Conservation (phyloP, 495 filamentous ascomycete species). For the Annulohypoxylon bovei region DNA sequence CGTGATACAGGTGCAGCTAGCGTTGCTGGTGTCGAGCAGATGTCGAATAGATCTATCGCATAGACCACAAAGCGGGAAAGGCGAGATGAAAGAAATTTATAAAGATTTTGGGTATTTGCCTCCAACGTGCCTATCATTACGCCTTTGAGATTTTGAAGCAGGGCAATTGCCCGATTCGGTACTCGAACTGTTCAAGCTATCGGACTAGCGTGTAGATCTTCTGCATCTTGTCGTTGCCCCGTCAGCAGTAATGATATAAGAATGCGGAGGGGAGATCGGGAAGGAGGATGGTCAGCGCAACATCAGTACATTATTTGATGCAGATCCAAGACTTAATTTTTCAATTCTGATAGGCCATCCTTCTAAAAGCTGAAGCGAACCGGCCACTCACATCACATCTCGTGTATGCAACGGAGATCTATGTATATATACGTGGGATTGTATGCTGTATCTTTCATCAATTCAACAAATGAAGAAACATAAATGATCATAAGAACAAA, state of each 20-base stretch:
- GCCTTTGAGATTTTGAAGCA: slow-evolving; percentile 3
- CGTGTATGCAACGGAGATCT: slow-evolving; percentile 32
- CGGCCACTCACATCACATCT: slow-evolving; percentile 12
- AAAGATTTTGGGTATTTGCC: slow-evolving; percentile 9
- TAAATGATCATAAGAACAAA: not conserved
- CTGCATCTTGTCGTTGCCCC: slow-evolving; percentile 2
- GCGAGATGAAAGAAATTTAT: slow-evolving; percentile 24
- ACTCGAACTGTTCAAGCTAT: slow-evolving; percentile 1
- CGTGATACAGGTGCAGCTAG: not conserved
- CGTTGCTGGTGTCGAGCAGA: too few species aligned
- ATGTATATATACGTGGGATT: not conserved
- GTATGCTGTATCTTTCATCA: too few species aligned
- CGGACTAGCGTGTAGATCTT: not conserved
- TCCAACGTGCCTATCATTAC: slow-evolving; percentile 19
- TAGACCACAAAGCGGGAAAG: not conserved
- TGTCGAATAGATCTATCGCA: not conserved
- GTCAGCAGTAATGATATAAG: slow-evolving; percentile 1
- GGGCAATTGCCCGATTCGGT: slow-evolving; percentile 6
- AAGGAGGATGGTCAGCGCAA: slow-evolving; percentile 4
- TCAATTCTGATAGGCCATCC: not conserved
- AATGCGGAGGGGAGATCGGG: slow-evolving; percentile 6
- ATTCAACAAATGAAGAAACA: not conserved
- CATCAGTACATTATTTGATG: slow-evolving; percentile 9
- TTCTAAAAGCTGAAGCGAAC: slow-evolving; percentile 13
- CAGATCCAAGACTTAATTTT: slow-evolving; percentile 7